These are phyloP conservation scores for Pestalotiopsis sp. DNA, from an alignment of 2,329 filamentous ascomycete genomes.

Conservation along the genomic window DNA sequence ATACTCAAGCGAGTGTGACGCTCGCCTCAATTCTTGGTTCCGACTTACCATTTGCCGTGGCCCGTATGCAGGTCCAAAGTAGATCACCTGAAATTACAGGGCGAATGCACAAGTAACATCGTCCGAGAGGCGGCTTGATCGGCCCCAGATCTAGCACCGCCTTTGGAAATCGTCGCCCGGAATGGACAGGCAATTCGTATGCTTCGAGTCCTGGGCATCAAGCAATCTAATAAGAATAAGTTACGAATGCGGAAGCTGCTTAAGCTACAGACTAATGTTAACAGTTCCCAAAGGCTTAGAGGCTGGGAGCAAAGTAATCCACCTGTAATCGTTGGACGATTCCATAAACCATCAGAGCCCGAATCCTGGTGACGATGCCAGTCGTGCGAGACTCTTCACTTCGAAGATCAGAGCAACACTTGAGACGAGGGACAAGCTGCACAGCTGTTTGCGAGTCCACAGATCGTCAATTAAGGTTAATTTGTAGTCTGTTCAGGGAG, in stretches of 20 bases:
- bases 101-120: neutral
- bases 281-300: too few species aligned
- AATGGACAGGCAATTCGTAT: neutral
- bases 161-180: neutral
- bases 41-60: neutral
- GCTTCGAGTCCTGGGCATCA: neutral
- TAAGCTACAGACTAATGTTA: neutral
- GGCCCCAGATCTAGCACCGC: neutral
- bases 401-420: neutral
- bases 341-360: too few species aligned
- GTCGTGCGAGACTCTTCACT: neutral
- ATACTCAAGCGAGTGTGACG: neutral
- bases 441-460: neutral
- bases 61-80: neutral
- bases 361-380: neutral
- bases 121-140: neutral
- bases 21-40: neutral
- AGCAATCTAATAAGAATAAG: neutral
- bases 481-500: neutral
- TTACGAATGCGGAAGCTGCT: neutral
- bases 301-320: too few species aligned
- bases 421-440: neutral
- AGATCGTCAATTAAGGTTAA: neutral
- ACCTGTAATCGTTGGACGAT: too few species aligned
- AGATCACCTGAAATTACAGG: neutral